phyloP scores from a whole-genome alignment of 176 grass and related monocot species.

The Urochloa ruziziensis region DNA sequence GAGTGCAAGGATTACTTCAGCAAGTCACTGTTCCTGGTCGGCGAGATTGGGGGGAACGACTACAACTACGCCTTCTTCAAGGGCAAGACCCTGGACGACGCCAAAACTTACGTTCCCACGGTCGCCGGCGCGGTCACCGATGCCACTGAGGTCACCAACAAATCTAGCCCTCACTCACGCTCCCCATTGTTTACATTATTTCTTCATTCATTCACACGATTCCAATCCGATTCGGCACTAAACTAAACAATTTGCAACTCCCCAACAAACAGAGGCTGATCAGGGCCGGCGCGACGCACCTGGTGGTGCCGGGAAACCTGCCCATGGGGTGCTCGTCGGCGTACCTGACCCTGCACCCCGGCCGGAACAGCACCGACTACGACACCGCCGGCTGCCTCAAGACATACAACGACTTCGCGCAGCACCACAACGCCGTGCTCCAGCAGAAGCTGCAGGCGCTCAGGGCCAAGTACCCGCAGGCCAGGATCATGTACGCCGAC shows the following conservation, averaged over 20 bases:
- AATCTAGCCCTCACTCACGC: not conserved
- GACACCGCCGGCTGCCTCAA: constrained; percentile 61
- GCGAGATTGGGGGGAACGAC: constrained; percentile 89
- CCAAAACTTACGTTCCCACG: constrained; percentile 63
- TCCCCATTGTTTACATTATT: not conserved
- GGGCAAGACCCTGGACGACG: constrained; percentile 67
- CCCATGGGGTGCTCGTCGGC: constrained; percentile 83
- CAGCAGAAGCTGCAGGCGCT: constrained; percentile 51
- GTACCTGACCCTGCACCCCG: constrained; percentile 69
- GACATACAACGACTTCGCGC: constrained; percentile 70
- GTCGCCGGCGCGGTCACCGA: constrained; percentile 51
- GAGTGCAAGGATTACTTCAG: constrained; percentile 75
- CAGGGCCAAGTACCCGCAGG: constrained; percentile 50
- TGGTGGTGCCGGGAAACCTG: constrained; percentile 85
- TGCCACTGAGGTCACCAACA: constrained; percentile 57
- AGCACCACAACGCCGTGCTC: constrained; percentile 76
- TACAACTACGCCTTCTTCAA: constrained; percentile 85
- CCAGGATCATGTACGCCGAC: constrained; percentile 80
- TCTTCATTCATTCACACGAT: not conserved
- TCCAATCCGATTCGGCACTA: not conserved
- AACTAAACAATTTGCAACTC: not conserved
- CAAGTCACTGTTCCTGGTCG: constrained; percentile 71
- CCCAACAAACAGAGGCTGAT: constrained; percentile 49
- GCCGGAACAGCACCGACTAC: constrained; percentile 56
- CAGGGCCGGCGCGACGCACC: constrained; percentile 60